phyloP scores from a whole-genome alignment of 2,329 filamentous ascomycete species.

The Arthroderma sp. region DNA sequence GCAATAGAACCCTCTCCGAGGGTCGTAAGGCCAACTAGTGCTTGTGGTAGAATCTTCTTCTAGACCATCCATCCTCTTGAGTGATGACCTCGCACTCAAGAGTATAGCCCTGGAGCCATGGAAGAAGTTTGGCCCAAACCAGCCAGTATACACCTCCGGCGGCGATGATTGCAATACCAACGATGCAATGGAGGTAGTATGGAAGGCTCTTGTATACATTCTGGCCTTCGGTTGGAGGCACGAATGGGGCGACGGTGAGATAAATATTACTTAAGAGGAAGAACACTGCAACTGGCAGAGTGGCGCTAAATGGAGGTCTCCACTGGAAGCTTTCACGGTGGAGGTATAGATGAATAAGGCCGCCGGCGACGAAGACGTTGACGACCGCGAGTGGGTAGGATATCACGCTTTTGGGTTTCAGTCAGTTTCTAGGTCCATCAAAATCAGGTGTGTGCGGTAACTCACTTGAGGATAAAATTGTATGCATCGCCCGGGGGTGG shows the following conservation, averaged over 20 bases:
- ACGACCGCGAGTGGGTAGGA: constrained; percentile 20
- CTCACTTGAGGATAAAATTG: constrained; percentile 39
- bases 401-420: constrained; percentile 6
- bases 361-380: constrained; percentile 32
- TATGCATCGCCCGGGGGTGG: constrained; percentile 53
- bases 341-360: constrained; percentile 38
- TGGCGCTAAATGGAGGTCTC: constrained; percentile 45
- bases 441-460: constrained; percentile 28
- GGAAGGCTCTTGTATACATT: constrained; percentile 37
- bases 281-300: constrained; percentile 44
- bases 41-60: constrained; percentile 7
- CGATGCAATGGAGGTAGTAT: constrained; percentile 39
- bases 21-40: neutral
- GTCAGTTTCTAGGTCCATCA: constrained; percentile 18
- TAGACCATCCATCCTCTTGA: constrained; percentile 12
- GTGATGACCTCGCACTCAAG: constrained; percentile 11
- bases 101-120: constrained; percentile 8
- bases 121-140: constrained; percentile 12
- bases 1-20: neutral
- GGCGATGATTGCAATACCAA: constrained; percentile 36
- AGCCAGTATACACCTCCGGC: constrained; percentile 38
- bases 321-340: constrained; percentile 29
- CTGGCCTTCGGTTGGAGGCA: constrained; percentile 34
- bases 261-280: constrained; percentile 52
- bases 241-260: constrained; percentile 48